phyloP scores from a whole-genome alignment of 495 filamentous ascomycete genomes.

The Neurospora sp. region DNA sequence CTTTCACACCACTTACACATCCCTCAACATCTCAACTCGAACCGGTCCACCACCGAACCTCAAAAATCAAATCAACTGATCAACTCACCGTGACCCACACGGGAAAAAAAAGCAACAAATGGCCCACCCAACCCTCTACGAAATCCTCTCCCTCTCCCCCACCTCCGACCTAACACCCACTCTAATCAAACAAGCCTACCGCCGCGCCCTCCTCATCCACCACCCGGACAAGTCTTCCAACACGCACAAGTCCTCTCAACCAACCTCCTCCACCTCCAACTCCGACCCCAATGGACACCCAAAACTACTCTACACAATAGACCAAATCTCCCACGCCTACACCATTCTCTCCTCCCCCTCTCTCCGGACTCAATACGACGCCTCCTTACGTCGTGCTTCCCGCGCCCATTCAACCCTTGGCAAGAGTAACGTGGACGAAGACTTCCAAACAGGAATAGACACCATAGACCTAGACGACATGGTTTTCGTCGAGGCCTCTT shows the following conservation, averaged over 20 bases:
- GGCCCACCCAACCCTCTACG: constrained; percentile 30
- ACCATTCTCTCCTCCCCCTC: constrained; percentile 51
- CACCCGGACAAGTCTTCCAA: constrained; percentile 65
- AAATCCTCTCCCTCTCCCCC: constrained; percentile 33
- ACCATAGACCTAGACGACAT: constrained; percentile 79
- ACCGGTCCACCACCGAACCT: neutral
- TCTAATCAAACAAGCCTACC: constrained; percentile 65
- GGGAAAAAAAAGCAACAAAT: no score
- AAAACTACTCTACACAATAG: constrained; percentile 39
- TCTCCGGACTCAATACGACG: constrained; percentile 58
- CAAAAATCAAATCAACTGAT: no score
- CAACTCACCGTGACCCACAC: no score
- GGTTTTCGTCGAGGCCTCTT: constrained; percentile 35
- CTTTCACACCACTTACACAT: neutral
- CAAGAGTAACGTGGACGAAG: neutral
- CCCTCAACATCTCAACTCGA: neutral
- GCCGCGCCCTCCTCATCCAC: constrained; percentile 62
- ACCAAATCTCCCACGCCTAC: constrained; percentile 73
- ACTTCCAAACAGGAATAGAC: constrained; percentile 62
- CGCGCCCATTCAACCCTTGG: no score
- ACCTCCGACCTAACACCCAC: constrained; percentile 7
- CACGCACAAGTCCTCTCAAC: neutral
- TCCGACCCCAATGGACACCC: neutral
- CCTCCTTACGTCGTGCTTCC: constrained; percentile 25
- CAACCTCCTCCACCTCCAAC: constrained; percentile 5